Evolutionary conservation across 2,329 filamentous ascomycete genomes (phyloP), one percentile per base, ranked within the genome.

Genomic region (Furcasterigmium sp.): DNA sequence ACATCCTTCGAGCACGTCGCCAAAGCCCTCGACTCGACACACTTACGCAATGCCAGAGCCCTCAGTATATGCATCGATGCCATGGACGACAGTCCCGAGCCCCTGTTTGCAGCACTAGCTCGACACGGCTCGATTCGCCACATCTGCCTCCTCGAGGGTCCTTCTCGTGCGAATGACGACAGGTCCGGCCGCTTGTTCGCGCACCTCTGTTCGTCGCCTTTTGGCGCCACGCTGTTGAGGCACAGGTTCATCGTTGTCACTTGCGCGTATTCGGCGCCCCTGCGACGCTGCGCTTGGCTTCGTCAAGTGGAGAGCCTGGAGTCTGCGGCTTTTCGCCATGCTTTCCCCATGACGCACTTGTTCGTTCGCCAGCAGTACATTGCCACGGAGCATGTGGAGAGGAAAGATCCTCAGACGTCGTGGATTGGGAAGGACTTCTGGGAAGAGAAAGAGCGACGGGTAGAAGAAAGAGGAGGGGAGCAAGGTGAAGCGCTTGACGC

Each of bases 281-380:
- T 45, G 3, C 35, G 20, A 3, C 14, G 39, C 9, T 8, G 3
- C 3, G 3, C 15, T 35, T 45, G 43, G 43, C 35, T 39, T 2
- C 13, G 9, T 15, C 19, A 34, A 10, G 13, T 6, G 5, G 23
- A 8, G 26, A 3, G 35, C 13, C 13, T 25, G 26, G n/a, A 20
- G 8, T 30, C 39, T 15, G 29, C 8, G 19, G 28, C 10, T 17
- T 45, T 17, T n/a, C n/a, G n/a, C 20, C 13, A 15, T 11, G 15
- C 13, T 1, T 39, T 35, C 10, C 43, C 43, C 11, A 28, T 45
- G 5, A 39, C 39, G 35, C 39, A 42, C 34, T 42, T 45, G 39
- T 45, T 42, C 32, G 39, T 45, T 18, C 39, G 39, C 3, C 39
- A 30, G 39, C 43, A 45, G 26, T 35, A 37, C 21, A 26, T 38